phyloP scores from a whole-genome alignment of 2,329 filamentous ascomycete genomes.

The Fusarium armeniacum region DNA sequence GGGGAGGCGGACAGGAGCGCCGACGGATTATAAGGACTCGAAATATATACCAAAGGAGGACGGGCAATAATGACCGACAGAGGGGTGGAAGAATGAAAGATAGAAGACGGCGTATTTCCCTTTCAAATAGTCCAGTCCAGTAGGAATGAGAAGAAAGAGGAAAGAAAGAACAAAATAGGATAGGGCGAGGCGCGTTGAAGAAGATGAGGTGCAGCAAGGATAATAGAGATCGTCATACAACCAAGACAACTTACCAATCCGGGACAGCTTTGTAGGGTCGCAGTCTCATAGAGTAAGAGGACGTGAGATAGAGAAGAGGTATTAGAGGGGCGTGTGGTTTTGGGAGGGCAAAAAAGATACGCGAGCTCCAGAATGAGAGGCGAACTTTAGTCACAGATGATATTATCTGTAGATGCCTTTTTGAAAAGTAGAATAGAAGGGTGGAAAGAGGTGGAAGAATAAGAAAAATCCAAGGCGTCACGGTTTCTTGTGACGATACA shows the following conservation, averaged over 20 bases:
- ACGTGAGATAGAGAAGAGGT: conserved; percentile 1
- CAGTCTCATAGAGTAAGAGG: background rate
- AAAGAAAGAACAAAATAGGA: conserved; percentile 1
- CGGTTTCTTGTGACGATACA: conserved; percentile 18
- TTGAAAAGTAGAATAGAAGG: background rate
- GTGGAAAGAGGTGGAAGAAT: background rate
- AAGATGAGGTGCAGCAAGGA: conserved; percentile 35
- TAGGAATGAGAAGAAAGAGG: background rate
- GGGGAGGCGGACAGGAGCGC: conserved; percentile 28
- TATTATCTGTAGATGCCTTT: background rate
- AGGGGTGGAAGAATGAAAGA: conserved; percentile 24
- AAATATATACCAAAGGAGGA: conserved; percentile 11
- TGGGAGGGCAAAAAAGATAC: conserved; percentile 8
- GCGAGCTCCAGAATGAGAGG: conserved; percentile 30
- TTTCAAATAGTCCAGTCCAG: conserved; percentile 11
- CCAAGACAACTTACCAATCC: conserved; percentile 46
- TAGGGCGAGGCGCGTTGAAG: conserved; percentile 16
- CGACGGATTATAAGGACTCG: background rate
- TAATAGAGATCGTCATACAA: conserved; percentile 49
- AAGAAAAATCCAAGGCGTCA: conserved; percentile 39
- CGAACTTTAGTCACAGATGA: background rate
- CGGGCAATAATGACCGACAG: conserved; percentile 9
- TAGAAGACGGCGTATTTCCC: conserved; percentile 19
- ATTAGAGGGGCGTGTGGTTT: conserved; percentile 1
- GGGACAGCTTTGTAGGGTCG: conserved; percentile 27